Base-by-base conservation (phyloP, 495 filamentous ascomycete species). In the Parathielavia appendiculata region DNA sequence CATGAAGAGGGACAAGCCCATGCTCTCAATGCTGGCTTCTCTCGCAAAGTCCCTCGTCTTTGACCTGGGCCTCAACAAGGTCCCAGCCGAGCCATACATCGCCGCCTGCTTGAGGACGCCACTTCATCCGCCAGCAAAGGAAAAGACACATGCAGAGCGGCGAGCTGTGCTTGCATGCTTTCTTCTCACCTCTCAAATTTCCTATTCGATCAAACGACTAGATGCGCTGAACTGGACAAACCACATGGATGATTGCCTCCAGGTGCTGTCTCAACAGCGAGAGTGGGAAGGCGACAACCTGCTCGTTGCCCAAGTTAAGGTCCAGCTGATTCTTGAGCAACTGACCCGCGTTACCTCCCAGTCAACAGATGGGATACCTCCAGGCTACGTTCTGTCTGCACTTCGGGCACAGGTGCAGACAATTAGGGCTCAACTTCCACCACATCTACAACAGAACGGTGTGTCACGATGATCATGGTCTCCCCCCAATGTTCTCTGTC, bases 51-150 rank as follows among this genome's bases (percentile, higher is more conserved):
- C 79, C 0, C 50, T 86, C 12, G 69, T 83, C 0, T 76, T 69
- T 22, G 82, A 85, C 43, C 71, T 84, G 23, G 75, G 78, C n/a
- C 74, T 86, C 19, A 79, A 84, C 60, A 77, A 77, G 57, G 62
- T 69, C 16, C 59, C 73, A 1, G 44, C 65, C 16, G 71, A 74
- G 26, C 60, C 60, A 38, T 67, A 43, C 57, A 45, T 63, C 39
- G 58, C 53, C 40, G 45, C 56, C 12, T 65, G 55, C 43, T 43
- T 47, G 44, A 57, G n/a, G 56, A 59, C 19, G 5, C 22, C 36
- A 53, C 45, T 58, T 40, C 36, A 38, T 46, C 41, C 51, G 32
- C 65, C 63, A 0, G 62, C 57, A 53, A 55, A 22, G 17, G 57
- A 76, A 47, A 72, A 74, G 54, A 80, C 76, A 0, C 62, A 78